Evolutionary conservation across 2,329 filamentous ascomycete genomes (phyloP), one percentile per base, ranked within the genome.

Genomic region (Dryadomyces quercus-mongolicae): DNA sequence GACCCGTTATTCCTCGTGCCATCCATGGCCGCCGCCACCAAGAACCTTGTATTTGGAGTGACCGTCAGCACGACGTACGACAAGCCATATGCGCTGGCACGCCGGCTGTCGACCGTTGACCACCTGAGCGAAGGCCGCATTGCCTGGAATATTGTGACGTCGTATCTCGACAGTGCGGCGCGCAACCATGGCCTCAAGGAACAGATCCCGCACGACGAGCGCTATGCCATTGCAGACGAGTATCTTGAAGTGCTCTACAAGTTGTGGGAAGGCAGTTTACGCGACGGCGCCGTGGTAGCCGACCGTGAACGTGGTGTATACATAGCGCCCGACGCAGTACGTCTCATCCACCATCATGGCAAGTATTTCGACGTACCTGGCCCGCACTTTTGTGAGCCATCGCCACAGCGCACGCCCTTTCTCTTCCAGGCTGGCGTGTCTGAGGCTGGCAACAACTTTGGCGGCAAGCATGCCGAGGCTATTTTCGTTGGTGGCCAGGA

Each of bases 391-490:
- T 20, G 16, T 40, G 49, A 56, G 18, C 55, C 55, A 1, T 49
- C 49, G 22, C 55, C 52, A 21, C 55, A 57, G 51, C 56, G 56
- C 38, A 62, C 60, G 18, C 61, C 60, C 3, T 52, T 62, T 1
- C 53, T 62, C 49, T 59, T 62, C 22, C 60, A 62, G 52, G 60
- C 61, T 9, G 61, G 61, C 20, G 56, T 55, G 15, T 61, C 60
- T 3, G 31, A 46, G 42, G 58, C 61, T 2, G 60, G 60, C n/a
- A 57, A 53, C n/a, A 54, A 50, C 9, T 62, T 62, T 51, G 60
- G 53, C 12, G 55, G 54, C 21, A 57, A 58, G 46, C 60, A 62
- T 51, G 61, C 54, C 42, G 61, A 62, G 46, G 54, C 54, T 34
- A 58, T 62, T 20, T 62, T 59, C 44, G 45, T 60, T 3, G 57